Conservation (phyloP, 495 filamentous ascomycete genomes). For the Choiromyces venosus region DNA sequence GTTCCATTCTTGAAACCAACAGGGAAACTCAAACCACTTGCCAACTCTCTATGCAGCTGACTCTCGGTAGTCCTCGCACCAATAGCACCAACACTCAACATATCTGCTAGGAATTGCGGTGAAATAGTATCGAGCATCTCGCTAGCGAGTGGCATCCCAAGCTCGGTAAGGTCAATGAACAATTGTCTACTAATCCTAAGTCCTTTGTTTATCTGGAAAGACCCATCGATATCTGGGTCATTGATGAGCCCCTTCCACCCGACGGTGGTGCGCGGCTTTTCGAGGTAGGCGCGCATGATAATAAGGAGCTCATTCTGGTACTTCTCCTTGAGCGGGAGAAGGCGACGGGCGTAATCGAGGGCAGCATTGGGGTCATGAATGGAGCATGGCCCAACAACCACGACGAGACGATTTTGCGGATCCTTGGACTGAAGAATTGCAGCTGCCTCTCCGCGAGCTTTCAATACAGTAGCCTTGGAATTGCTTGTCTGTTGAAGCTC, state of each 20-base stretch:
- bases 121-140: constrained; percentile 99
- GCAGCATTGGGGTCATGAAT: constrained; percentile 94
- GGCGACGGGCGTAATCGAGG: constrained; percentile 83
- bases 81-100: constrained; percentile 84
- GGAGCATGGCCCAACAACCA: constrained; percentile 92
- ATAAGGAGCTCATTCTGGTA: constrained; percentile 85
- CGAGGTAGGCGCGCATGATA: constrained; percentile 96
- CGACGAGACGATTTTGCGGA: constrained; percentile 68
- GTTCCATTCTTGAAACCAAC: constrained; percentile 99
- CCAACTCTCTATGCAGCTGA: constrained; percentile 91
- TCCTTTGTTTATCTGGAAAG: constrained; percentile 98
- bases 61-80: constrained; percentile 93
- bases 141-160: constrained; percentile 95
- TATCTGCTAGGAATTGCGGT: constrained; percentile 94
- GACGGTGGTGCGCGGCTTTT: constrained; percentile 97
- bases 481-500: constrained; percentile 76
- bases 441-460: constrained; percentile 74
- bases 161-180: constrained; percentile 87
- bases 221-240: constrained; percentile 97
- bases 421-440: constrained; percentile 76
- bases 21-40: constrained; percentile 90
- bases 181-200: constrained; percentile 79
- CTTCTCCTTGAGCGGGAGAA: constrained; percentile 79
- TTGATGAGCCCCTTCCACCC: constrained; percentile 99
- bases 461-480: constrained; percentile 73